Base-by-base conservation (phyloP, 2,329 filamentous ascomycete species). In the Alternaria dauci region DNA sequence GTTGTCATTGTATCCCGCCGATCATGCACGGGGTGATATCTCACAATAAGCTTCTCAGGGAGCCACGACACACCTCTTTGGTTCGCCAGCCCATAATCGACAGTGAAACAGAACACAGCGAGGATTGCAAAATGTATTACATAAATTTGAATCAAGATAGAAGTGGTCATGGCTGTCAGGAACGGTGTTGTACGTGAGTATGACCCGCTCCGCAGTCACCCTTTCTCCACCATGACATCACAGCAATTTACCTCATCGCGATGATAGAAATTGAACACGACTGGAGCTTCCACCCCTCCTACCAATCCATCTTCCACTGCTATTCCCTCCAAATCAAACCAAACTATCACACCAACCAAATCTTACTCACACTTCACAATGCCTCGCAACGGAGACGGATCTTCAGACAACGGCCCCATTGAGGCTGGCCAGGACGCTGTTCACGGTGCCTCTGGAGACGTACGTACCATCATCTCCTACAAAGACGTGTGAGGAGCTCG, bases 351-450 rank as follows among this genome's bases (percentile, higher is more conserved):
- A 28, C 36, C 50, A 42, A 30, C 23, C 52, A 51, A 54, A 12
- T 11, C 25, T 30, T 23, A 56, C 9, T 20, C 14, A 56, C n/a
- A 48, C 11, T 47, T 25, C 56, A 72, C 62, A 56, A 80, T 80
- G 78, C 78, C 78, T 68, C 78, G 77, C 65, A 70, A 80, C 68
- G 78, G 78, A 69, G 76, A 78, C 69, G 78, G 78, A 65, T 75
- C 73, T 63, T 70, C 73, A 23, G 74, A 81, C 74, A 80, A 80
- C 71, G 78, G 72, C 47, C 71, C 76, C 64, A 74, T 77, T 34
- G 78, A 80, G 67, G 76, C 39, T 20, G 55, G 73, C 60, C 58
- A 77, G 43, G 72, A 73, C 58, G 61, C 77, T 41, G 63, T 77
- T 48, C 78, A 80, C 67, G 78, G 79, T 53, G 71, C 67, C 28